Evolutionary conservation across 495 filamentous ascomycete genomes (phyloP), one percentile per base, ranked within the genome.

Genomic region (Trypethelium eluteriae): DNA sequence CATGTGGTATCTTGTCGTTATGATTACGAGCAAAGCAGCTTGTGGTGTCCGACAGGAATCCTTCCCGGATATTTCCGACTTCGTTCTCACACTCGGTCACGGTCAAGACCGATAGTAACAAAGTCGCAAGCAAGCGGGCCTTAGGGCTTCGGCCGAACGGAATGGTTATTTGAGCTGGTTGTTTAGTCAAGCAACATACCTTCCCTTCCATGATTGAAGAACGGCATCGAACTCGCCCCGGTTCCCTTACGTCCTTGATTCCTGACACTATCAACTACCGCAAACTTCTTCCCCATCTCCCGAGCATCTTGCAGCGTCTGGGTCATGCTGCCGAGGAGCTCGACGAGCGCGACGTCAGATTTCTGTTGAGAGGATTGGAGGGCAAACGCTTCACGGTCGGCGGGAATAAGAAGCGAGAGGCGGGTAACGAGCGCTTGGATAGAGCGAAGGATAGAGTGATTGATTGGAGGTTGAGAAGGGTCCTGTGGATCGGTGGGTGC

Each of bases 221-320:
- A 32, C 32, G 53, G 10, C 7, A 18, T 14, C 5, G 14, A 35
- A 3, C 10, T 59, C 25, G 32, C 5, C 14, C 25, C 53, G 16
- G 49, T 18, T 36, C 53, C 53, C 32, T 59, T 59, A 6, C 53
- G 53, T 59, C 53, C 53, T 9, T 59, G 53, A 14, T 59, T 59
- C 63, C 79, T 81, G 62, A 77, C 79, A 32, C 74, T 68, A 62
- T 90, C 86, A 34, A 93, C 76, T 18, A 88, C 79, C 7, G 79
- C 78, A 66, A 87, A 88, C 74, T 91, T 93, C 72, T 83, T 85
- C n/a, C 89, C 88, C 12, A 90, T 75, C 50, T 89, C 86, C 44
- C 86, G 80, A 34, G 88, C 83, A 53, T 86, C 83, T 70, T 83
- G 84, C 34, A 90, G 78, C 66, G 84, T 88, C 64, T 85, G 78